Percentiles rank a stretch among this genome's conserved stretches.
phyloP scores from a whole-genome alignment of 495 filamentous ascomycete genomes.

The Neurospora sp. region DNA sequence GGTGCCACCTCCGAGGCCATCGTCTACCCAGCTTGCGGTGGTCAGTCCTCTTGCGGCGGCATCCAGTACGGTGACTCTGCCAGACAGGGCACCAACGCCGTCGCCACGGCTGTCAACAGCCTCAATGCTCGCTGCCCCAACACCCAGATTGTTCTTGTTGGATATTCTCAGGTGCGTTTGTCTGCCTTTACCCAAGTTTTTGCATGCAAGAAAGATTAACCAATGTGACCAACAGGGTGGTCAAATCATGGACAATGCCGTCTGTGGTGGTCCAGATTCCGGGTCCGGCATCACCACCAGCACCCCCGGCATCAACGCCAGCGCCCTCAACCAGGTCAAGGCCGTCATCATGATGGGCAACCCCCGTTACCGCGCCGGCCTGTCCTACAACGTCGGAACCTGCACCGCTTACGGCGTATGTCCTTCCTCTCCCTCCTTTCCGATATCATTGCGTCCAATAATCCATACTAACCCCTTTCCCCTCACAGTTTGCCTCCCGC shows the following conservation, averaged over 20 bases:
- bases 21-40: constrained; percentile 40
- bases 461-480: constrained; percentile 2
- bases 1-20: constrained; percentile 50
- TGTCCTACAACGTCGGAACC: constrained; percentile 54
- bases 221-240: constrained; percentile 35
- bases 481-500: constrained; percentile 42
- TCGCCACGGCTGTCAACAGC: constrained; percentile 42
- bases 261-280: constrained; percentile 47
- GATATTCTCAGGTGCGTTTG: constrained; percentile 47
- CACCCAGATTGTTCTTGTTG: constrained; percentile 49
- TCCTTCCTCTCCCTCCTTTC: background rate
- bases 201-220: background rate
- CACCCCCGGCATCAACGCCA: constrained; percentile 33
- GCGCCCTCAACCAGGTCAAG: constrained; percentile 33
- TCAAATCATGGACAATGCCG: constrained; percentile 54
- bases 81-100: constrained; percentile 39
- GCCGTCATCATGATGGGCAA: constrained; percentile 55
- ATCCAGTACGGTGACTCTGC: constrained; percentile 45
- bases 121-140: constrained; percentile 44
- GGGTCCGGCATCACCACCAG: constrained; percentile 13
- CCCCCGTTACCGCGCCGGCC: constrained; percentile 42
- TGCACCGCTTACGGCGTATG: constrained; percentile 48
- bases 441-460: background rate
- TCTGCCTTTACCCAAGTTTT: constrained; percentile 18
- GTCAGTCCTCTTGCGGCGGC: constrained; percentile 35